These are phyloP conservation scores for Alternaria sp. DNA, from an alignment of 2,329 filamentous ascomycete genomes.

Conservation along the genomic window DNA sequence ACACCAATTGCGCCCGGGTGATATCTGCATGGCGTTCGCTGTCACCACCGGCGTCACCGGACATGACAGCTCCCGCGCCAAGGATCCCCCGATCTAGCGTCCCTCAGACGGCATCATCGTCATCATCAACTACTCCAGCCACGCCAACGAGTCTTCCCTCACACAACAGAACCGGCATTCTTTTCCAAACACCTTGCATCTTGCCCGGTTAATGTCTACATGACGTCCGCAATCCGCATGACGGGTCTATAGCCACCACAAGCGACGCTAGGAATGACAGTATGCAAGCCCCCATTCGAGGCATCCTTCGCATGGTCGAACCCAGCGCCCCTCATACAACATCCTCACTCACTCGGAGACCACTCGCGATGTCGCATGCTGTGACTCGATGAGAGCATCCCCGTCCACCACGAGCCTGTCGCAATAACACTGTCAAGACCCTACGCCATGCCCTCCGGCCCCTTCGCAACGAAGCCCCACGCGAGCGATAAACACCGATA, in stretches of 20 bases:
- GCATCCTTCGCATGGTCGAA: background rate
- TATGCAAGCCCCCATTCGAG: background rate
- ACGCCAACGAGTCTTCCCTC: background rate
- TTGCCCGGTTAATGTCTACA: background rate
- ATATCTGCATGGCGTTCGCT: background rate
- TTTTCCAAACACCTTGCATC: background rate
- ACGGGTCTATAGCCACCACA: background rate
- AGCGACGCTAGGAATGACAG: background rate
- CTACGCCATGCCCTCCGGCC: background rate
- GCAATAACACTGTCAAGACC: background rate
- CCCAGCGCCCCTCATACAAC: background rate
- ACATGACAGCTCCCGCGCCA: background rate
- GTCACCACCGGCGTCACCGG: background rate
- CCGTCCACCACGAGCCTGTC: background rate
- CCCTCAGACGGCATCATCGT: background rate
- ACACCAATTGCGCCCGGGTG: background rate
- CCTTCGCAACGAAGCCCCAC: background rate
- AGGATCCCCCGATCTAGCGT: background rate
- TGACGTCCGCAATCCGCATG: background rate
- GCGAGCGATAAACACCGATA: background rate
- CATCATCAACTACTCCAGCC: background rate
- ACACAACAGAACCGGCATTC: background rate
- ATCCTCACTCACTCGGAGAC: background rate
- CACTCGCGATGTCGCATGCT: background rate
- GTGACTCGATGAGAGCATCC: background rate